Evolutionary conservation across 2,329 filamentous ascomycete genomes (phyloP).

Genomic region (Sphaerostilbella broomeana): DNA sequence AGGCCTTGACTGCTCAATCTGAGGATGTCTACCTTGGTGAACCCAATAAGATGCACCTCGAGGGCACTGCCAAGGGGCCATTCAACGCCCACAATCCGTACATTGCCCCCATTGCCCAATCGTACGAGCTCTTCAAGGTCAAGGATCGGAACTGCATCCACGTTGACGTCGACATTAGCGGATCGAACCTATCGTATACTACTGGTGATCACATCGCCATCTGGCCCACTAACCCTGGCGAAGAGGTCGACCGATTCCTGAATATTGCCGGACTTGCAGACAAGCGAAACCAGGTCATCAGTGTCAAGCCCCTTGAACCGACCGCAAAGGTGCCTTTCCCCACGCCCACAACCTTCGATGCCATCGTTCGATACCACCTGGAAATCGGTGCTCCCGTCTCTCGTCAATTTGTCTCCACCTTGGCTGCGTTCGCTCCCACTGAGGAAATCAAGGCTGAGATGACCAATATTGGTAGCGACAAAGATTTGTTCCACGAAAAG

Average conservation of each 20-base stretch:
- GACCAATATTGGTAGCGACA: constrained; percentile 81
- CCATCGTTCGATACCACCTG: constrained; percentile 89
- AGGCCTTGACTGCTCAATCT: constrained; percentile 66
- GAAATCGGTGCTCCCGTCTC: constrained; percentile 94
- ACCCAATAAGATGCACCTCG: constrained; percentile 91
- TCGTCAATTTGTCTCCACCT: constrained; percentile 82
- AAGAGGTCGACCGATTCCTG: constrained; percentile 86
- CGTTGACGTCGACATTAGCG: constrained; percentile 87
- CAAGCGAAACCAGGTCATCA: constrained; percentile 77
- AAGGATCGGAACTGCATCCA: constrained; percentile 93
- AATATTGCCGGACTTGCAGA: constrained; percentile 66
- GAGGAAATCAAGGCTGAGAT: constrained; percentile 83
- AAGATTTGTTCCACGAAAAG: constrained; percentile 89
- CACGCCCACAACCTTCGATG: constrained; percentile 92
- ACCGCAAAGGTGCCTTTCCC: constrained; percentile 98
- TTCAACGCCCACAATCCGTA: constrained; percentile 97
- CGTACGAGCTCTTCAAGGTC: constrained; percentile 81
- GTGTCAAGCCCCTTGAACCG: constrained; percentile 83
- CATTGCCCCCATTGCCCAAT: constrained; percentile 88
- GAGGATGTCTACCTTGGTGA: constrained; percentile 88
- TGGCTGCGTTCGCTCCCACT: constrained; percentile 83
- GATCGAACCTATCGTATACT: constrained; percentile 85
- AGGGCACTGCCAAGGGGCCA: constrained; percentile 75
- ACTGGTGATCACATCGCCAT: constrained; percentile 96
- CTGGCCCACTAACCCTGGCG: constrained; percentile 93